phyloP scores from a whole-genome alignment of 306 rosid species.

The Abrus pulchellus region DNA sequence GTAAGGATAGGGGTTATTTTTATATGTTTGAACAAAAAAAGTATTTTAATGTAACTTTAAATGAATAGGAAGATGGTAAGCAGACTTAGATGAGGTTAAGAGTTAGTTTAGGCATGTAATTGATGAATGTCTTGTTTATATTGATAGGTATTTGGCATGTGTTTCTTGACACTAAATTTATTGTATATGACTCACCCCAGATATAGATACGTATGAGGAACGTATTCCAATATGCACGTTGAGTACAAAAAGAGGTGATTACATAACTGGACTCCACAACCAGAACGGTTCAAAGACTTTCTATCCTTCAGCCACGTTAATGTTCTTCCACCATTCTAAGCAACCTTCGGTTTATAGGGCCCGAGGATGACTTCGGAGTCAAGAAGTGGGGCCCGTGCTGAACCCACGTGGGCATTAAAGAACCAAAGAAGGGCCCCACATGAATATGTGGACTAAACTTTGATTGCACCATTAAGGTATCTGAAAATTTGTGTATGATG shows the following conservation, averaged over 20 bases:
- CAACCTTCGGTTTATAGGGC: neutral
- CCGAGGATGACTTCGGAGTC: conserved; percentile 1
- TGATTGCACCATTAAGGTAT: conserved; percentile 25
- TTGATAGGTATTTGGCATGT: too few species aligned
- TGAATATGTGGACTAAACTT: conserved; percentile 7
- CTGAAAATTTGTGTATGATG: neutral
- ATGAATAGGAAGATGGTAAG: too few species aligned
- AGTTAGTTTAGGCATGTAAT: too few species aligned
- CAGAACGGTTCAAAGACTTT: neutral
- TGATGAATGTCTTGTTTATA: too few species aligned
- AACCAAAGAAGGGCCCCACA: neutral
- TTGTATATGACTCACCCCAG: neutral
- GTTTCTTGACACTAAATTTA: too few species aligned
- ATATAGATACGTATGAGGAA: conserved; percentile 37
- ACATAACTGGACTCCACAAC: conserved; percentile 48
- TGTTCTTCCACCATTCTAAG: neutral
- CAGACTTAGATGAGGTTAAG: too few species aligned
- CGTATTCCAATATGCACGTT: neutral
- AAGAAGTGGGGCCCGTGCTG: neutral
- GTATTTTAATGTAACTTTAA: too few species aligned
- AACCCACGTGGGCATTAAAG: conserved; percentile 15
- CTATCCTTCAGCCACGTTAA: neutral
- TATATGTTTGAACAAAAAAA: too few species aligned
- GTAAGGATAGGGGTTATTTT: too few species aligned
- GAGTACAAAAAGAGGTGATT: neutral